Conservation (phyloP, 1,139 yeast species). For the Geotrichum restrictum region DNA sequence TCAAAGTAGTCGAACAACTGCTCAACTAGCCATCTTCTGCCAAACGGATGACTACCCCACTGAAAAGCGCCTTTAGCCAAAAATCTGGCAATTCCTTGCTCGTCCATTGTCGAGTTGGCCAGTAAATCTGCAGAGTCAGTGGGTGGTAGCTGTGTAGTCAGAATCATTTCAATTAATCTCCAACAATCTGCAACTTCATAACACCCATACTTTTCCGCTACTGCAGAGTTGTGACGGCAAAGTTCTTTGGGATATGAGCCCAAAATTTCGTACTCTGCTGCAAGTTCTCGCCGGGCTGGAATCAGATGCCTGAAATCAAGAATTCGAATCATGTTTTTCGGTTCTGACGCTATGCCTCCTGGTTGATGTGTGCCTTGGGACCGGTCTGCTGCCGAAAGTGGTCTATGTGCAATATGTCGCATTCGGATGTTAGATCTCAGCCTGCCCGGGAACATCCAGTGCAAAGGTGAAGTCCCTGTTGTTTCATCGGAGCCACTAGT, state of each 20-base stretch:
- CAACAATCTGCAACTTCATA: conserved; percentile 70
- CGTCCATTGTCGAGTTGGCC: neutral
- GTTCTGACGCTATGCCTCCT: conserved; percentile 5
- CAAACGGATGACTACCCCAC: conserved; percentile 85
- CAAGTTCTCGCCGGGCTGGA: conserved; percentile 75
- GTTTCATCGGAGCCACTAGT: conserved; percentile 17
- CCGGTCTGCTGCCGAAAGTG: conserved; percentile 14
- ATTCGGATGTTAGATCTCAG: conserved; percentile 10
- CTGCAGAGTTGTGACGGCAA: conserved; percentile 66
- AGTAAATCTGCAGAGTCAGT: conserved; percentile 1
- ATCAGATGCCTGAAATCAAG: conserved; percentile 58
- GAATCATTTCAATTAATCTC: conserved; percentile 47
- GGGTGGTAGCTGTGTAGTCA: conserved; percentile 25
- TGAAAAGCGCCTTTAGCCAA: conserved; percentile 26
- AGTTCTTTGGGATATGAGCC: conserved; percentile 64
- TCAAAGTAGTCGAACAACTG: conserved; percentile 66
- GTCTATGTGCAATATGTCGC: conserved; percentile 15
- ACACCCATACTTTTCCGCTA: conserved; percentile 63
- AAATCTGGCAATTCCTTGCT: conserved; percentile 5
- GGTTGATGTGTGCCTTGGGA: conserved; percentile 13
- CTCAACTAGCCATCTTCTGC: conserved; percentile 67
- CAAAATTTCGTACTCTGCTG: conserved; percentile 65
- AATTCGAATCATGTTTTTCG: conserved; percentile 12
- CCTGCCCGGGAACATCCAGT: conserved; percentile 15
- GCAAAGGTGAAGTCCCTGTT: conserved; percentile 10